These are phyloP conservation scores for Trichoderma arundinaceum DNA, from an alignment of 2,329 filamentous ascomycete species.

Conservation along the genomic window DNA sequence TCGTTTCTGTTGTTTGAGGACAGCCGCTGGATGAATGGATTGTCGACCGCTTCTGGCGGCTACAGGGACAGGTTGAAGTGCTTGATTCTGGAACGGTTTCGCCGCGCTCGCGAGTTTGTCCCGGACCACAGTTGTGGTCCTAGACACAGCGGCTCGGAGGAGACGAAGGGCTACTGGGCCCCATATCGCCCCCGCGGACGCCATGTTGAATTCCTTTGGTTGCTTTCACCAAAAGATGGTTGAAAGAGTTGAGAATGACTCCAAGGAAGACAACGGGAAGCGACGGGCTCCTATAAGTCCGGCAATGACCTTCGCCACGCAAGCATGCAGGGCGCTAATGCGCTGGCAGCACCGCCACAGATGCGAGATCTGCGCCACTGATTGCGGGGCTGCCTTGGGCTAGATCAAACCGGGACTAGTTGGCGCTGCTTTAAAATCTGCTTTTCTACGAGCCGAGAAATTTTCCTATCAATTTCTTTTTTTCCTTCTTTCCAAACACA, in stretches of 20 bases:
- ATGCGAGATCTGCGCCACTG: conserved; percentile 33
- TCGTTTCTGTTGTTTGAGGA: conserved; percentile 55
- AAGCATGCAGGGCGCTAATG: conserved; percentile 35
- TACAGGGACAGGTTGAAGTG: conserved; percentile 52
- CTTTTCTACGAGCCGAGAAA: conserved; percentile 35
- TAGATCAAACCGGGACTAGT: conserved; percentile 38
- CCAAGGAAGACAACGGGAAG: conserved; percentile 19
- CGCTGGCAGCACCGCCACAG: conserved; percentile 47
- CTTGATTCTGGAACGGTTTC: conserved; percentile 52
- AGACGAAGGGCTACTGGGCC: conserved; percentile 61
- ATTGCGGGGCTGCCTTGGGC: conserved; percentile 36
- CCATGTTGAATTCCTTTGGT: conserved; percentile 52
- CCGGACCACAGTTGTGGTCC: conserved; percentile 58
- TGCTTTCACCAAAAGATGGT: conserved; percentile 29
- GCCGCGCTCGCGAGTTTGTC: conserved; percentile 54
- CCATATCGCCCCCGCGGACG: conserved; percentile 61
- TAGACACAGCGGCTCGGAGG: conserved; percentile 58
- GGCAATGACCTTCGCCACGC: conserved; percentile 39
- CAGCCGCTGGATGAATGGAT: conserved; percentile 59
- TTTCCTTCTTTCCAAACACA: conserved; percentile 34
- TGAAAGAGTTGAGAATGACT: conserved; percentile 34
- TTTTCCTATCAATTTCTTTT: conserved; percentile 35
- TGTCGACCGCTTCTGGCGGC: conserved; percentile 52
- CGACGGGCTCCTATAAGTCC: conserved; percentile 21
- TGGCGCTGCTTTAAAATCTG: conserved; percentile 37